A percentile compares a stretch with the other conserved stretches of the same genome.
Conservation (phyloP, 306 rosid species). For the Casuarina glauca region DNA sequence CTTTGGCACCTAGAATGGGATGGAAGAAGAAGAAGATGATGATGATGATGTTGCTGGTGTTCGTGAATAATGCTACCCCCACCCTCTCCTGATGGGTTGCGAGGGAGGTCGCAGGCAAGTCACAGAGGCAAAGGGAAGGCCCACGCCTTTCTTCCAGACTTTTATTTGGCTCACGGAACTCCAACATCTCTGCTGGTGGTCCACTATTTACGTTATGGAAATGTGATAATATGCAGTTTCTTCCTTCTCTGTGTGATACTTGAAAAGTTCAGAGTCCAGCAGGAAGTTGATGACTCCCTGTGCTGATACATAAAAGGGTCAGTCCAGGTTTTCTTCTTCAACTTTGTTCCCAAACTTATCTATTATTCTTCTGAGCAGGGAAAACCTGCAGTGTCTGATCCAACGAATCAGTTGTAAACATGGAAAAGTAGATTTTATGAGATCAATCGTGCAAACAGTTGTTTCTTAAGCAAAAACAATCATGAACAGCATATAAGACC, state of each 20-base stretch:
- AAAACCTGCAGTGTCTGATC: no score
- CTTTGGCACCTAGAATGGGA: conserved; percentile 37
- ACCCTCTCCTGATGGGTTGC: conserved; percentile 34
- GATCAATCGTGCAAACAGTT: no score
- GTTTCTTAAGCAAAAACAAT: no score
- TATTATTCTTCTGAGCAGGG: no score
- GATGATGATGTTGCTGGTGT: conserved; percentile 18
- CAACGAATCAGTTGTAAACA: no score
- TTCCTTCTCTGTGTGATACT: background rate
- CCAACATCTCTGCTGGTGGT: conserved; percentile 14
- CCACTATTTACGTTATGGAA: no score
- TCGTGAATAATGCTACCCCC: conserved; percentile 28
- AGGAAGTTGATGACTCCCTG: background rate
- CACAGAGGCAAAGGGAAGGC: conserved; percentile 81
- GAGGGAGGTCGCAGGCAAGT: conserved; percentile 62
- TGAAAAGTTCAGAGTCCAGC: background rate
- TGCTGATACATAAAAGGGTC: no score
- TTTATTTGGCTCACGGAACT: conserved; percentile 17
- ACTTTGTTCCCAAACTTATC: no score
- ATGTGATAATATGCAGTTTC: background rate
- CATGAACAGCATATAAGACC: no score
- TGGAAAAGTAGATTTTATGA: no score
- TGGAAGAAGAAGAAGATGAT: conserved; percentile 51
- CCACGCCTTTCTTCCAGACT: conserved; percentile 73
- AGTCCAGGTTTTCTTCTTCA: no score